phyloP scores from a whole-genome alignment of 2,329 filamentous ascomycete species.

The Ceratocystis cacaofunesta region DNA sequence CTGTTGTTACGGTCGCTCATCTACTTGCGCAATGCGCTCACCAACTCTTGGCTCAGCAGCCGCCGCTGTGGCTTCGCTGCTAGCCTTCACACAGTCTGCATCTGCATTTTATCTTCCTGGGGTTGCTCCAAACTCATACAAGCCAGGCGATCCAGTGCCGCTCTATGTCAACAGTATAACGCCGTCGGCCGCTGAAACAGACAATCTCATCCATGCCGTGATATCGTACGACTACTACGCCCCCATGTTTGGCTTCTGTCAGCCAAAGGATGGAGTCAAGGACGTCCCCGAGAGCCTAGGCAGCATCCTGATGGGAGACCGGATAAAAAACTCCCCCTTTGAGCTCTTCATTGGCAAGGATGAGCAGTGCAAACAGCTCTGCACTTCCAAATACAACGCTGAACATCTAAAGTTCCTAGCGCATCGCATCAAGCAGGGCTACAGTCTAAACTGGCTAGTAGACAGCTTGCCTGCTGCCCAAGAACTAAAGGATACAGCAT shows the following conservation, averaged over 20 bases:
- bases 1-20: not conserved
- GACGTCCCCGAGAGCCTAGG: constrained; percentile 65
- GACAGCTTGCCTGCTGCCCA: constrained; percentile 89
- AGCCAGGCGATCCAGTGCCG: constrained; percentile 61
- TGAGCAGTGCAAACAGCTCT: constrained; percentile 74
- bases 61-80: constrained; percentile 35
- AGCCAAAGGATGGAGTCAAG: constrained; percentile 59
- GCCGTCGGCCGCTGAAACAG: constrained; percentile 60
- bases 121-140: constrained; percentile 86
- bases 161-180: constrained; percentile 88
- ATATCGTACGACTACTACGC: constrained; percentile 96
- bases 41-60: constrained; percentile 3
- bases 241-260: constrained; percentile 73
- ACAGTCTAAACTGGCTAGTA: constrained; percentile 89
- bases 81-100: constrained; percentile 38
- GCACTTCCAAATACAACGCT: constrained; percentile 48
- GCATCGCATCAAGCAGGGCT: constrained; percentile 64
- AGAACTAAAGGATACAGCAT: constrained; percentile 59
- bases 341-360: constrained; percentile 75
- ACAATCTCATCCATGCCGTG: constrained; percentile 76
- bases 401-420: constrained; percentile 67
- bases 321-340: constrained; percentile 93
- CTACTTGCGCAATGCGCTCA: constrained; percentile 14
- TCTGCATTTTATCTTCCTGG: constrained; percentile 91
- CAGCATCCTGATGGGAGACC: constrained; percentile 92